phyloP scores from a whole-genome alignment of 2,329 filamentous ascomycete species.

The Lachnellula cervina region DNA sequence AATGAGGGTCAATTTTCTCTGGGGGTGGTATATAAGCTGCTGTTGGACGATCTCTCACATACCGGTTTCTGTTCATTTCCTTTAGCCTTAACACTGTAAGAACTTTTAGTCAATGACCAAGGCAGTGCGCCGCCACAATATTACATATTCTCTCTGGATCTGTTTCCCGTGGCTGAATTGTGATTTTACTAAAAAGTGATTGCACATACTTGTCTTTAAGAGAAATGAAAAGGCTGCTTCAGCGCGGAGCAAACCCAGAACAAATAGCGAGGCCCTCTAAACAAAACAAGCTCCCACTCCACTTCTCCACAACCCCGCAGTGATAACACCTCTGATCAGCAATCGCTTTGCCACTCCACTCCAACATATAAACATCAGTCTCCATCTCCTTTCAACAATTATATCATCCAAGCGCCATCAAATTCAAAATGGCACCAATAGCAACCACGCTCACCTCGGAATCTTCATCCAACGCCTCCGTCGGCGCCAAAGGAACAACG shows the following conservation, averaged over 20 bases:
- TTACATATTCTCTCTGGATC: background rate
- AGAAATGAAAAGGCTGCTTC: too few species aligned
- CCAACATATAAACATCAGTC: background rate
- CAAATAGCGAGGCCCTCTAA: too few species aligned
- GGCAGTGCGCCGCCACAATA: background rate
- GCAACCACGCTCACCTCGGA: constrained; percentile 35
- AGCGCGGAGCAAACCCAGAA: too few species aligned
- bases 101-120: background rate
- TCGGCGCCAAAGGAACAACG: constrained; percentile 43
- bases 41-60: background rate
- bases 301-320: background rate
- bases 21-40: background rate
- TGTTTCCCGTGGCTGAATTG: background rate
- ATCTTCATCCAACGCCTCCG: constrained; percentile 36
- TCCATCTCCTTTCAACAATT: background rate
- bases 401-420: background rate
- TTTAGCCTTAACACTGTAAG: background rate
- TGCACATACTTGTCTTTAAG: too few species aligned
- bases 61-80: background rate
- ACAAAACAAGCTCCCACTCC: background rate
- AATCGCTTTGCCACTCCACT: background rate
- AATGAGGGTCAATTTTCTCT: background rate
- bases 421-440: constrained; percentile 33
- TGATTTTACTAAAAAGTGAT: too few species aligned
- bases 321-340: background rate